Evolutionary conservation across 805 yeast genomes (phyloP).

Genomic region (Starmerella riodocensis): DNA sequence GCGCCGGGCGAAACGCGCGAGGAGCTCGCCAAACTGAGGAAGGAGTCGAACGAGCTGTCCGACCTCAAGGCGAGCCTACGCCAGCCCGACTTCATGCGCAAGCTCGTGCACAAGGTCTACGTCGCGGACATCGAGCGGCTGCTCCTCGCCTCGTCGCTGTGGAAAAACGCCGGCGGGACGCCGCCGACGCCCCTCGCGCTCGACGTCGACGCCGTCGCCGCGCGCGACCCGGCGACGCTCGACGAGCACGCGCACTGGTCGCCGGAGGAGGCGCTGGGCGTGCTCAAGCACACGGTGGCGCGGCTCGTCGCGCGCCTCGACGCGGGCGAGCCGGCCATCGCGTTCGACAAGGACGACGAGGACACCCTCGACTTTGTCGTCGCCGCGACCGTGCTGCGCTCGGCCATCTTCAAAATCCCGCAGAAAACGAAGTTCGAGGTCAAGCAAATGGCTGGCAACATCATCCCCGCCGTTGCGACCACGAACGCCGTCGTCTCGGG

Average conservation of each 20-base stretch:
- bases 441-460: constrained; percentile 91
- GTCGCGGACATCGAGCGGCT: constrained; percentile 67
- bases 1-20: constrained; percentile 40
- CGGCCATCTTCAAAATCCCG: constrained; percentile 74
- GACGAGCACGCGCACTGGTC: constrained; percentile 44
- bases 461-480: constrained; percentile 96
- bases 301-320: constrained; percentile 39
- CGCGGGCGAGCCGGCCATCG: constrained; percentile 29
- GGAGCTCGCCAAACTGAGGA: constrained; percentile 25
- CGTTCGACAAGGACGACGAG: constrained; percentile 87
- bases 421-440: constrained; percentile 68
- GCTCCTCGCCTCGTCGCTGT: constrained; percentile 43
- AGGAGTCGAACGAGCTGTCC: constrained; percentile 29
- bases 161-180: constrained; percentile 57
- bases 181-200: constrained; percentile 52
- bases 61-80: constrained; percentile 25
- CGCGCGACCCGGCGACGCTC: constrained; percentile 25
- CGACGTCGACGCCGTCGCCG: constrained; percentile 17
- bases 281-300: constrained; percentile 39
- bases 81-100: constrained; percentile 26
- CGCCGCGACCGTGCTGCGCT: constrained; percentile 82
- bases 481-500: constrained; percentile 95
- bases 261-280: constrained; percentile 46
- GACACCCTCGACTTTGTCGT: constrained; percentile 82
- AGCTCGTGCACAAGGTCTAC: constrained; percentile 38